phyloP scores from a whole-genome alignment of 139 green algal species.

The Auxenochlorella pyrenoidosa region DNA sequence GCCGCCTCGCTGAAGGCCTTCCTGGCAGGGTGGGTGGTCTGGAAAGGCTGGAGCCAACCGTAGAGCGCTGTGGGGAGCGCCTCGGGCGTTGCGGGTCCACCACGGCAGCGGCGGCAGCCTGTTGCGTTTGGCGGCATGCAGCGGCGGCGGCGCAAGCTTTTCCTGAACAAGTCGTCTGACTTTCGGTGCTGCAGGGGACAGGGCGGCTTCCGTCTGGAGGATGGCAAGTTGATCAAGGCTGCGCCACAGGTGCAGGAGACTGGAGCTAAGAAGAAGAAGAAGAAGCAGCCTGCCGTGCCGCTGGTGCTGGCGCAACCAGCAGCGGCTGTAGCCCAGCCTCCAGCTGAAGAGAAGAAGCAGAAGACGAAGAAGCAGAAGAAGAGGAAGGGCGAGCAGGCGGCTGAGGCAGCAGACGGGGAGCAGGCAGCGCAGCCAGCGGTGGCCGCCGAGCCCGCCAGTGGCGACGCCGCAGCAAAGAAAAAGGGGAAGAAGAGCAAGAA shows the following conservation, averaged over 20 bases:
- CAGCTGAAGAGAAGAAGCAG: background rate
- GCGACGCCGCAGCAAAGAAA: background rate
- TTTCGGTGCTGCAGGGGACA: background rate
- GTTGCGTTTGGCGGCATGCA: too few relatives aligned
- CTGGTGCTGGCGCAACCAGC: background rate
- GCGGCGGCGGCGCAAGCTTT: too few relatives aligned
- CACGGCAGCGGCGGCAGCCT: background rate
- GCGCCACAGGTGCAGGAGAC: background rate
- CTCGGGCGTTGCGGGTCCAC: background rate
- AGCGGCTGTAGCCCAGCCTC: background rate
- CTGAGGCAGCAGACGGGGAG: background rate
- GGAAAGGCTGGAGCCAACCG: background rate
- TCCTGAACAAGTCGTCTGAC: background rate
- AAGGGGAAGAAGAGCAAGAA: constrained; percentile 3
- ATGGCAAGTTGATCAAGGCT: background rate
- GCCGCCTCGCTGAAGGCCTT: constrained; percentile 8
- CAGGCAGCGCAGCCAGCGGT: background rate
- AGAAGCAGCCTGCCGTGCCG: background rate
- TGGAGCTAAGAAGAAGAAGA: background rate
- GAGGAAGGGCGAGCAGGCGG: constrained; percentile 5
- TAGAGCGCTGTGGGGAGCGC: too few relatives aligned
- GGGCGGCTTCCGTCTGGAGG: background rate
- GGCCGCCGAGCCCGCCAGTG: background rate
- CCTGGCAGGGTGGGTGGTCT: background rate
- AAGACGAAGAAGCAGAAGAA: constrained; percentile 21